Percentiles rank a stretch among this genome's conserved stretches.
Evolutionary conservation across 164 flowering plant genomes (phyloP).

Genomic region (Santalum album): DNA sequence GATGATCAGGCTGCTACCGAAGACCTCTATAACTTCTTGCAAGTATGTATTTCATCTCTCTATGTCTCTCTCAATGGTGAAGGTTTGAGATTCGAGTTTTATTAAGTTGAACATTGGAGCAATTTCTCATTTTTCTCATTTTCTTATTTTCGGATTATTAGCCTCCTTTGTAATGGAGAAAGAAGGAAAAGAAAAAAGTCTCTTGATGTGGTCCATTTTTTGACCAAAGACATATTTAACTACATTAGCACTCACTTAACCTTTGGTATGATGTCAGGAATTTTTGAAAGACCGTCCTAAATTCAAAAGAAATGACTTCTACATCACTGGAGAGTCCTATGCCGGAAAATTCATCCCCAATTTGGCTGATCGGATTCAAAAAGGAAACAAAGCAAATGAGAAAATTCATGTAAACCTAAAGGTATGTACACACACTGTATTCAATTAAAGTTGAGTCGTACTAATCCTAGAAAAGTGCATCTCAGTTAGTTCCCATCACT

Average conservation of each 20-base stretch:
- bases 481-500: too few species aligned
- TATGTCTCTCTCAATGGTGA: not conserved
- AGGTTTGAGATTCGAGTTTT: too few species aligned
- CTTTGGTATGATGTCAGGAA: not conserved
- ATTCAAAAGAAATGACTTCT: not conserved
- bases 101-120: too few species aligned
- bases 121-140: not conserved
- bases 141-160: too few species aligned
- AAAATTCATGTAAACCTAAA: constrained; percentile 70
- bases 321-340: not conserved
- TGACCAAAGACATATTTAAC: not conserved
- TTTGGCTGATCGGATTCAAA: not conserved
- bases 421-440: constrained; percentile 22
- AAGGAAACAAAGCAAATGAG: constrained; percentile 67
- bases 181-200: too few species aligned
- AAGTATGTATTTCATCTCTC: not conserved
- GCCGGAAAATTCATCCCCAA: not conserved
- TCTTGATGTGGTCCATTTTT: not conserved
- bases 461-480: too few species aligned
- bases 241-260: not conserved
- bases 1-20: not conserved
- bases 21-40: not conserved
- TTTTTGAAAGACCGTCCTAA: not conserved
- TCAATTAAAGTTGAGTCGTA: too few species aligned
- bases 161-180: too few species aligned